A percentile compares a stretch with the other conserved stretches of the same genome.
phyloP scores from a whole-genome alignment of 148 eudicot species.

The Rhododendron kiyosumense region DNA sequence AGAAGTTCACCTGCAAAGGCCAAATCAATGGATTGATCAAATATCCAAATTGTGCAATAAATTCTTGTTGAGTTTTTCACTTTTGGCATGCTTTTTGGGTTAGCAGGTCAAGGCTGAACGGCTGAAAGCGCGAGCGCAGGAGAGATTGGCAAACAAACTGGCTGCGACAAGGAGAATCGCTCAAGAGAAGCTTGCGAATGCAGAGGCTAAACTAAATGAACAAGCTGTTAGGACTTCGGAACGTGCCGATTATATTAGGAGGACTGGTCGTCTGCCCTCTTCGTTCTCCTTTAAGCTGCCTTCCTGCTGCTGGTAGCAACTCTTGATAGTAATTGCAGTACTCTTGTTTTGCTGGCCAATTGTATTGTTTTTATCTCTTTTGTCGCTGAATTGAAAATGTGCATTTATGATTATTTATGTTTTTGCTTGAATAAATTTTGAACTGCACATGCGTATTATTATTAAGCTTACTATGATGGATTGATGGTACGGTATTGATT shows the following conservation, averaged over 20 bases:
- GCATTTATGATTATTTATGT: neutral
- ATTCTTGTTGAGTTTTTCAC: neutral
- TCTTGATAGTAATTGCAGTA: neutral
- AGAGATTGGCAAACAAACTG: constrained; percentile 70
- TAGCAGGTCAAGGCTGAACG: constrained; percentile 78
- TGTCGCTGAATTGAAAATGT: neutral
- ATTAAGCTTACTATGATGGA: neutral
- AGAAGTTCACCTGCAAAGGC: no score
- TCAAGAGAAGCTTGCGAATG: constrained; percentile 84
- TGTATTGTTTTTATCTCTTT: neutral
- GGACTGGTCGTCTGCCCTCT: constrained; percentile 89
- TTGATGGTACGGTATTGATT: neutral
- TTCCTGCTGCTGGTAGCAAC: constrained; percentile 68
- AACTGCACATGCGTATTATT: neutral
- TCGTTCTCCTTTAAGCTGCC: constrained; percentile 76
- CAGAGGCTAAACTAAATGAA: constrained; percentile 76
- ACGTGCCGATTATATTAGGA: constrained; percentile 81
- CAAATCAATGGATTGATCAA: neutral
- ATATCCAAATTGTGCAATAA: neutral
- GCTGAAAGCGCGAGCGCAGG: constrained; percentile 81
- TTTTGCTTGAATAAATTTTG: neutral
- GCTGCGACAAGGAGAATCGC: constrained; percentile 79
- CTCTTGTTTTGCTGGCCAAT: neutral
- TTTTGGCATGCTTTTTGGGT: neutral
- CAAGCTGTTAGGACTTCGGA: constrained; percentile 82